A percentile compares a stretch with the other conserved stretches of the same genome.
These are phyloP conservation scores for Boletellus deceptivus DNA, from an alignment of 1,284 basidiomycete genomes.

Conservation along the genomic window DNA sequence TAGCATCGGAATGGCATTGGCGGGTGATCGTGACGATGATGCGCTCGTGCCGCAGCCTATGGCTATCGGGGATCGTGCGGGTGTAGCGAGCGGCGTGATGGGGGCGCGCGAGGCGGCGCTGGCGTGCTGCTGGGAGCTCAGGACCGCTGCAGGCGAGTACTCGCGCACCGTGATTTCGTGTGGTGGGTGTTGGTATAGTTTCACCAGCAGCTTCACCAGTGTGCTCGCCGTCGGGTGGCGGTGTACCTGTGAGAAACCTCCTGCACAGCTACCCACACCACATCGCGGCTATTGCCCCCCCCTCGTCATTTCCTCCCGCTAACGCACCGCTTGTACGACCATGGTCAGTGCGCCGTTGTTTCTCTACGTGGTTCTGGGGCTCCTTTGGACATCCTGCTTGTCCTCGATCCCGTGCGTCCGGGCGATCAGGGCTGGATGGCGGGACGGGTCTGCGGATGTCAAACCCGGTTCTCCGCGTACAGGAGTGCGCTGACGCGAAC, in stretches of 20 bases:
- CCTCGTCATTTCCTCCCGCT: not conserved
- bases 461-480: not conserved
- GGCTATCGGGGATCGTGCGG: too few species aligned
- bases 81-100: too few species aligned
- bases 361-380: not conserved
- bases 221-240: not conserved
- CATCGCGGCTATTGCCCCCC: constrained; percentile 7
- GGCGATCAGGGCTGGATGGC: constrained; percentile 20
- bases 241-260: constrained; percentile 1
- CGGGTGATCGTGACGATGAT: too few species aligned
- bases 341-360: constrained; percentile 21
- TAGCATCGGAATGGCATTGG: too few species aligned
- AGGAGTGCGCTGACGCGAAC: not conserved
- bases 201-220: too few species aligned
- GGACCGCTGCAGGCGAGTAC: too few species aligned
- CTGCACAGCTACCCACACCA: constrained; percentile 2
- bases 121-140: too few species aligned
- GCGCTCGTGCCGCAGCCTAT: too few species aligned
- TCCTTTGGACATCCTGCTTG: not conserved
- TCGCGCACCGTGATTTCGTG: too few species aligned
- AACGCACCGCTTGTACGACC: constrained; percentile 6
- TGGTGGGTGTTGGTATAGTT: too few species aligned
- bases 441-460: constrained; percentile 13
- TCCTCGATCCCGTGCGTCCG: not conserved
- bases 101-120: too few species aligned